Conservation (phyloP, 2,329 filamentous ascomycete species). For the Pyricularia sp. region DNA sequence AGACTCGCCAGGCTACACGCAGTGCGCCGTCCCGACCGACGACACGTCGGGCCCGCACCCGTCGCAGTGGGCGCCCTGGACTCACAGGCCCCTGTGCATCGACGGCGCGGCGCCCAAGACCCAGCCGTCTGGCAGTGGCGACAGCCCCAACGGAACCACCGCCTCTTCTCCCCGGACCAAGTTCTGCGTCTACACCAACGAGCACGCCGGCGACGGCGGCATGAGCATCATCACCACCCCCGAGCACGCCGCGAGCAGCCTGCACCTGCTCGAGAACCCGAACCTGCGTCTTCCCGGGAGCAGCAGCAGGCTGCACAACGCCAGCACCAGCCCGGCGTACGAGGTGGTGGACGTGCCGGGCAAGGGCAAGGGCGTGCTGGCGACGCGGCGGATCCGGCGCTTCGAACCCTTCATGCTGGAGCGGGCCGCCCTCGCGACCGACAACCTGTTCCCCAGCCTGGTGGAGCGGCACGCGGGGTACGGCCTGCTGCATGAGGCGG, state of each 20-base stretch:
- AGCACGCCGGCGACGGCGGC: conserved; percentile 17
- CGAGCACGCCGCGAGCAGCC: conserved; percentile 19
- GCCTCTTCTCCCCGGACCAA: background rate
- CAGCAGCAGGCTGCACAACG: background rate
- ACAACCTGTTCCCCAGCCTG: conserved; percentile 18
- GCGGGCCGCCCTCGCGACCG: conserved; percentile 21
- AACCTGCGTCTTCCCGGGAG: conserved; percentile 3
- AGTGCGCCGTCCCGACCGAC: conserved; percentile 41
- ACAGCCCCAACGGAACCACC: no score
- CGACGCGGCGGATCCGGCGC: conserved; percentile 19
- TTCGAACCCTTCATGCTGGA: conserved; percentile 31
- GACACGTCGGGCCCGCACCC: conserved; percentile 25
- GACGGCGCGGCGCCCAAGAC: background rate
- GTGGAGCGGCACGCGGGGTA: conserved; percentile 19
- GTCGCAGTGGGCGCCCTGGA: conserved; percentile 15
- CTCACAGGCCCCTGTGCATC: conserved; percentile 15
- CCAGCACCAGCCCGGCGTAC: conserved; percentile 11
- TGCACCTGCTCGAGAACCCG: conserved; percentile 18
- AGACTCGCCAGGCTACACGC: conserved; percentile 1
- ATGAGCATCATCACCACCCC: conserved; percentile 25
- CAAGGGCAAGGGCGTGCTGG: conserved; percentile 25
- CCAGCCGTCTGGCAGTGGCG: background rate
- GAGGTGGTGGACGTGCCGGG: conserved; percentile 20
- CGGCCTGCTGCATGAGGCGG: conserved; percentile 18
- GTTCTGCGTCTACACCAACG: conserved; percentile 21